These are phyloP conservation scores for Talaromyces pinophilus DNA, from an alignment of 2,329 filamentous ascomycete species.

Conservation along the genomic window DNA sequence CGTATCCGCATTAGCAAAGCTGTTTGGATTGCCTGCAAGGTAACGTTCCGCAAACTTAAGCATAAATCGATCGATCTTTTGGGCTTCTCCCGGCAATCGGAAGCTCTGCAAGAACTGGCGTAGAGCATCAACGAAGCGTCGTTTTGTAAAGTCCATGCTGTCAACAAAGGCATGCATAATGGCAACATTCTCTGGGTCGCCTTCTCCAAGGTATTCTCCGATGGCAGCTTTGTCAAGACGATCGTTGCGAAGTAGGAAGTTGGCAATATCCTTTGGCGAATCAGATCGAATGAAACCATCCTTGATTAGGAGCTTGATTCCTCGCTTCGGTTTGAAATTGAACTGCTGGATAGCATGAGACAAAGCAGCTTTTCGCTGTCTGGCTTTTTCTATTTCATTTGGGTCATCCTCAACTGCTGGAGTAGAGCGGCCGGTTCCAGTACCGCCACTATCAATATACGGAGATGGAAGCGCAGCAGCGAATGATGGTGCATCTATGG, in stretches of 20 bases:
- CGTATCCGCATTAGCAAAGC: conserved; percentile 96
- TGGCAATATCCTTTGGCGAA: conserved; percentile 76
- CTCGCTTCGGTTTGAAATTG: conserved; percentile 97
- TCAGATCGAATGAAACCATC: conserved; percentile 86
- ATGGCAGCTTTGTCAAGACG: conserved; percentile 87
- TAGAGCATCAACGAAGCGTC: conserved; percentile 87
- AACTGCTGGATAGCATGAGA: conserved; percentile 87
- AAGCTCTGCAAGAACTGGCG: conserved; percentile 93
- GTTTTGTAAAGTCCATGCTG: conserved; percentile 87
- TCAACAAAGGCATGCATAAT: conserved; percentile 99
- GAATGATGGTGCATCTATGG: conserved; percentile 67
- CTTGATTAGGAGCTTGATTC: conserved; percentile 78
- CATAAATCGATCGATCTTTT: conserved; percentile 99
- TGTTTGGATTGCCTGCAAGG: conserved; percentile 90
- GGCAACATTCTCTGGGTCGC: conserved; percentile 87
- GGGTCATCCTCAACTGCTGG: conserved; percentile 83
- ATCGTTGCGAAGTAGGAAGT: conserved; percentile 78
- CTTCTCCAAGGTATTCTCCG: conserved; percentile 92
- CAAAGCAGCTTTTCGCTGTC: conserved; percentile 88
- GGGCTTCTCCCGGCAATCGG: conserved; percentile 89
- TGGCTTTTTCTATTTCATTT: conserved; percentile 89
- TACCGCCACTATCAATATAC: conserved; percentile 62
- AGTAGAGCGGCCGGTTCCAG: conserved; percentile 61
- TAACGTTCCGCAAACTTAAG: conserved; percentile 97
- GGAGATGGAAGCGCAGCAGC: conserved; percentile 46